Evolutionary conservation across 495 filamentous ascomycete species (phyloP).

Genomic region (Neurospora pannonica): DNA sequence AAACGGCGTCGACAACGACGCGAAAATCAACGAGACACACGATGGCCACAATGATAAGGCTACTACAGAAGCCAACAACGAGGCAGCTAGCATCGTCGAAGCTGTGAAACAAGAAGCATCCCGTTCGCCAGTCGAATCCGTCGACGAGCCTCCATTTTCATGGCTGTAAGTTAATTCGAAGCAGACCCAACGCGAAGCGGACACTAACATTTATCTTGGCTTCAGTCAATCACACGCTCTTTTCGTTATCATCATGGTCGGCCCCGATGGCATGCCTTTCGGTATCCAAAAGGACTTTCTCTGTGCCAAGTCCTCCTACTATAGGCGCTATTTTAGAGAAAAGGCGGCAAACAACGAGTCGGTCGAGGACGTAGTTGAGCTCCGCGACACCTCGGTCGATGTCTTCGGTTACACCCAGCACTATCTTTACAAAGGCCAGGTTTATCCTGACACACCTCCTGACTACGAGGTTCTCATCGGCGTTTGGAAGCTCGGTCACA

Average conservation of each 20-base stretch:
- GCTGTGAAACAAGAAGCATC: background rate
- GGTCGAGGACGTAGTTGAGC: conserved; percentile 37
- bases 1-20: background rate
- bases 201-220: conserved; percentile 1
- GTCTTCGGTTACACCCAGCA: conserved; percentile 43
- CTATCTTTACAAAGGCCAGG: conserved; percentile 40
- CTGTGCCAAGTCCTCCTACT: conserved; percentile 38
- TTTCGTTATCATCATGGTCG: conserved; percentile 42
- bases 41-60: background rate
- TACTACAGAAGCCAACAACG: background rate
- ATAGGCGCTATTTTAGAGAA: conserved; percentile 31
- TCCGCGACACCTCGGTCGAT: conserved; percentile 33
- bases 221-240: conserved; percentile 41
- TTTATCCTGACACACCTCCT: conserved; percentile 33
- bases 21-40: background rate
- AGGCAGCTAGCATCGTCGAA: background rate
- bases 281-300: conserved; percentile 48
- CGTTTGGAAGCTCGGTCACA: conserved; percentile 42
- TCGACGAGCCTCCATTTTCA: conserved; percentile 14
- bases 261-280: conserved; percentile 39
- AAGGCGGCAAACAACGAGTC: conserved; percentile 13
- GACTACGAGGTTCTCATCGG: conserved; percentile 41
- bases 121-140: background rate
- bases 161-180: conserved; percentile 23
- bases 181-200: background rate